Conservation (phyloP, 805 yeast genomes). For the Nakazawaea wyomingensis region DNA sequence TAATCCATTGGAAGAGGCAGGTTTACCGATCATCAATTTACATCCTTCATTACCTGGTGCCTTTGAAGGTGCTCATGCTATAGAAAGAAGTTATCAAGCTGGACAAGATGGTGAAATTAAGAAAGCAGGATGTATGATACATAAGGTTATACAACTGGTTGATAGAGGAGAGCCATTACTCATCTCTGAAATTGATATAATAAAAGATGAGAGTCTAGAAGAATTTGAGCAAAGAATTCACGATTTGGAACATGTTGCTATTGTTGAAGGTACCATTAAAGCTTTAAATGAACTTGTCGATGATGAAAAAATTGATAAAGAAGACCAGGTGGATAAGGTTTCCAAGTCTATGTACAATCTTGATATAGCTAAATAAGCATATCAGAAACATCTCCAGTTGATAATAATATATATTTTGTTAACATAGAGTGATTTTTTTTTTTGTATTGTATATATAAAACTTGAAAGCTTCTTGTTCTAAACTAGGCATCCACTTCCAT, state of each 20-base stretch:
- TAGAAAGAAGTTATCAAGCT: conserved; percentile 93
- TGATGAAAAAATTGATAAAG: conserved; percentile 1
- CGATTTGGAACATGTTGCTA: conserved; percentile 78
- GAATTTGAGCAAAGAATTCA: conserved; percentile 82
- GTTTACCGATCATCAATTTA: conserved; percentile 79
- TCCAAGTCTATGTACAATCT: too few relatives aligned
- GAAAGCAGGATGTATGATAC: conserved; percentile 94
- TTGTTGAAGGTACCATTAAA: conserved; percentile 81
- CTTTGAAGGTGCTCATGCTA: conserved; percentile 96
- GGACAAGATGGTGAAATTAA: conserved; percentile 78
- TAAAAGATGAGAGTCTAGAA: conserved; percentile 70
- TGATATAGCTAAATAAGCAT: too few relatives aligned
- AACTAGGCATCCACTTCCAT: conserved; percentile 46
- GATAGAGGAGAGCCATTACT: conserved; percentile 89
- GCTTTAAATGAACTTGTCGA: conserved; percentile 39
- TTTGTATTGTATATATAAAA: too few relatives aligned
- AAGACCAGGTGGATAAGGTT: conserved; percentile 2
- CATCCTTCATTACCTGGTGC: conserved; percentile 98
- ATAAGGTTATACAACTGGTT: conserved; percentile 92
- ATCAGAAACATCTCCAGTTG: too few relatives aligned
- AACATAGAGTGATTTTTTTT: too few relatives aligned
- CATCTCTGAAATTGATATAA: conserved; percentile 70
- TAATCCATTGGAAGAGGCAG: conserved; percentile 51
- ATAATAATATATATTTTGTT: too few relatives aligned
- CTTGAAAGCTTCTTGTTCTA: too few relatives aligned